Conservation (phyloP, 2,329 filamentous ascomycete species). For the Pseudogymnoascus verrucosus region DNA sequence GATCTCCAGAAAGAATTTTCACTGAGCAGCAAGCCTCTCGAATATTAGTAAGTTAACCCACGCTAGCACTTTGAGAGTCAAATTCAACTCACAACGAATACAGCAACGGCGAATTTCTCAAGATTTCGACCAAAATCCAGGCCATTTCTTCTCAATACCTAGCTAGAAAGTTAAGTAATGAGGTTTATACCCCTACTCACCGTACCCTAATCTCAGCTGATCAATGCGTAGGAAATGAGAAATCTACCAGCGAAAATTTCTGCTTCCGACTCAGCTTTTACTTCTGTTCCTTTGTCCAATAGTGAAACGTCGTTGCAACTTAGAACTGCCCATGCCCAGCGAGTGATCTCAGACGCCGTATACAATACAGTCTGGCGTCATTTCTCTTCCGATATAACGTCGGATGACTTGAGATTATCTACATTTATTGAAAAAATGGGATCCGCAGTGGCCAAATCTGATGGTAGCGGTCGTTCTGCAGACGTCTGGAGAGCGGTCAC, state of each 20-base stretch:
- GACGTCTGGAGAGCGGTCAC: background rate
- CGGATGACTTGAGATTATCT: background rate
- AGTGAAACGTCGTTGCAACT: background rate
- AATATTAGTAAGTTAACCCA: no score
- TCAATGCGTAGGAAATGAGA: background rate
- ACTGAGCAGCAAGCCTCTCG: no score
- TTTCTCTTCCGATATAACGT: background rate
- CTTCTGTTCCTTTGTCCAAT: background rate
- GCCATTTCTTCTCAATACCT: background rate
- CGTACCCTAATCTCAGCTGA: background rate
- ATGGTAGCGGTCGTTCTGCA: background rate
- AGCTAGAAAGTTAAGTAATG: background rate
- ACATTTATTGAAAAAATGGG: background rate
- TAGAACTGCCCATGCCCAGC: background rate
- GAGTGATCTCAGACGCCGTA: background rate
- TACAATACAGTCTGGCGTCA: background rate
- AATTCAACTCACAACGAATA: background rate
- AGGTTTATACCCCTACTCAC: background rate
- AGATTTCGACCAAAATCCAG: background rate
- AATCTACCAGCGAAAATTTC: background rate
- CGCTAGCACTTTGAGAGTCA: background rate
- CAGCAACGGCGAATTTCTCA: background rate
- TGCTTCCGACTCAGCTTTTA: background rate
- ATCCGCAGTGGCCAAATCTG: background rate
- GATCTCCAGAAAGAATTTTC: no score